These are phyloP conservation scores for Oryza officinalis DNA, from an alignment of 176 grass and related monocot genomes.

Conservation along the genomic window DNA sequence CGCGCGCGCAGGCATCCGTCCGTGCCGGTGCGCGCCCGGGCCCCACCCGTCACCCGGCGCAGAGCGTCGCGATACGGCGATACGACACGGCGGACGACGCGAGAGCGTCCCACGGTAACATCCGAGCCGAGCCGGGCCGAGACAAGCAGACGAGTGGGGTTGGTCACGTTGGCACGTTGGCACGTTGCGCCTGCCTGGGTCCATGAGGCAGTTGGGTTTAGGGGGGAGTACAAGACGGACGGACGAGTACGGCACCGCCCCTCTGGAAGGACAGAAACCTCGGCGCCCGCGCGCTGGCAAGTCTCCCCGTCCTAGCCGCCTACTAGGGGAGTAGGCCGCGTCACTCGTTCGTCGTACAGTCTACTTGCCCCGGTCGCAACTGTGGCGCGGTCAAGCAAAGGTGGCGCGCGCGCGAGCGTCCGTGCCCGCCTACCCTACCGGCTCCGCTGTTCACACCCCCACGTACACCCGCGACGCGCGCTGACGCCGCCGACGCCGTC, in stretches of 20 bases:
- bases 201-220: not conserved
- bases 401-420: not conserved
- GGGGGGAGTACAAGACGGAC: constrained; percentile 2
- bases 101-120: no score
- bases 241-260: constrained; percentile 40
- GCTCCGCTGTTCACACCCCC: not conserved
- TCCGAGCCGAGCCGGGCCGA: no score
- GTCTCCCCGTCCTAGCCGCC: no score
- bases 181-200: not conserved
- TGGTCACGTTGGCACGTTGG: no score
- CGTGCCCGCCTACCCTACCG: not conserved
- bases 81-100: no score
- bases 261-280: constrained; percentile 6
- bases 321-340: no score
- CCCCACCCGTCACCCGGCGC: no score
- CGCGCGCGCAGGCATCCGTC: no score
- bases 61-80: no score
- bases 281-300: not conserved
- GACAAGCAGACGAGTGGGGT: no score
- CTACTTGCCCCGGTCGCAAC: not conserved
- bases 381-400: constrained; percentile 21
- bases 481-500: no score
- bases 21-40: no score
- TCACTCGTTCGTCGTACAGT: not conserved
- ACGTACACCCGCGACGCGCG: not conserved